A percentile compares a stretch with the other conserved stretches of the same genome.
phyloP scores from a whole-genome alignment of 2,329 filamentous ascomycete genomes.

The Aspergillus sp. region DNA sequence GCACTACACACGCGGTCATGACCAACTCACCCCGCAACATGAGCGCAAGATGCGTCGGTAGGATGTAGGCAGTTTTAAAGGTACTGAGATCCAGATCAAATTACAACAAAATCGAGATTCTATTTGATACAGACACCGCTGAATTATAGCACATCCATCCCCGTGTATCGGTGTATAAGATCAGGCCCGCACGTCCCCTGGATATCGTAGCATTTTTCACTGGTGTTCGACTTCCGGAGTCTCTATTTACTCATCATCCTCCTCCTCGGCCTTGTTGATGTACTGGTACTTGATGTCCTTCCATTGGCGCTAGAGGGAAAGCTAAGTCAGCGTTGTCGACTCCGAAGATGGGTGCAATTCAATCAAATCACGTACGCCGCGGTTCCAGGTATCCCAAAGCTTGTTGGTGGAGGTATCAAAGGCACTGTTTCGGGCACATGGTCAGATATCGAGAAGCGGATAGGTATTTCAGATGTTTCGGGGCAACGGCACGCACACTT shows the following conservation, averaged over 20 bases:
- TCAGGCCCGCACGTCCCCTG: conserved; percentile 12
- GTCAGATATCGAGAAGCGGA: conserved; percentile 23
- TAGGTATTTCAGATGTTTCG: background rate
- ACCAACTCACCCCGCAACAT: background rate
- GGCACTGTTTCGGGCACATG: conserved; percentile 59
- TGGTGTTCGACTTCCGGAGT: conserved; percentile 19
- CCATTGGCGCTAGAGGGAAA: conserved; percentile 82
- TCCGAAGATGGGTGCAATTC: background rate
- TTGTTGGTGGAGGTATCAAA: conserved; percentile 83
- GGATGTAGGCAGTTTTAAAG: background rate
- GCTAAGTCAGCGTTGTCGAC: conserved; percentile 20
- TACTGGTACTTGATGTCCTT: conserved; percentile 97
- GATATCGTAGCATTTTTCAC: conserved; percentile 22
- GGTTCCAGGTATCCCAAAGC: conserved; percentile 90
- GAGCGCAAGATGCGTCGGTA: background rate
- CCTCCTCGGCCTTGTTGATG: conserved; percentile 69
- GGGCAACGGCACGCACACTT: conserved; percentile 71
- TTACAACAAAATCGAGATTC: conserved; percentile 22
- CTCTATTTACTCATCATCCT: conserved; percentile 55
- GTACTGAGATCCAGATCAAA: conserved; percentile 6
- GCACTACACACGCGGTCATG: background rate
- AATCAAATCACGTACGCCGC: conserved; percentile 72
- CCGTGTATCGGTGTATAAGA: conserved; percentile 21
- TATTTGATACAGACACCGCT: conserved; percentile 31
- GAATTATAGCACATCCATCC: conserved; percentile 20